phyloP scores from a whole-genome alignment of 2,329 filamentous ascomycete species.

The Pezicula carpinea region DNA sequence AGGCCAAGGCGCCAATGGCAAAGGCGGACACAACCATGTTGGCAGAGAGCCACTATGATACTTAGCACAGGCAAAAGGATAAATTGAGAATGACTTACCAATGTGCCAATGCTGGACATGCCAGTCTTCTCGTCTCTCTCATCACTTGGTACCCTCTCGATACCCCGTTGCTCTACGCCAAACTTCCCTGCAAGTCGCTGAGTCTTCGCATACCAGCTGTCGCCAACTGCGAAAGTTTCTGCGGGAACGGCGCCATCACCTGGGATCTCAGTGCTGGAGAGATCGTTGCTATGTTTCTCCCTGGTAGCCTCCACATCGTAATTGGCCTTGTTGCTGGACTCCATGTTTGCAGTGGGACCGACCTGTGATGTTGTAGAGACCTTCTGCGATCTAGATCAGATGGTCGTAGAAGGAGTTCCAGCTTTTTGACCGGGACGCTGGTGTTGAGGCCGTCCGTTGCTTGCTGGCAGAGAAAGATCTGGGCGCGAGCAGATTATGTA shows the following conservation, averaged over 20 bases:
- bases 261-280: constrained; percentile 10
- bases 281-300: constrained; percentile 15
- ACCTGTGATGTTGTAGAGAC: background rate
- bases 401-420: too few species aligned
- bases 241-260: constrained; percentile 42
- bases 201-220: constrained; percentile 50
- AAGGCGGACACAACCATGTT: constrained; percentile 77
- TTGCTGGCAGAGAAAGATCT: too few species aligned
- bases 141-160: constrained; percentile 67
- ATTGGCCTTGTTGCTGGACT: constrained; percentile 8
- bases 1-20: constrained; percentile 66
- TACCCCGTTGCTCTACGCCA: constrained; percentile 69
- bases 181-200: constrained; percentile 61
- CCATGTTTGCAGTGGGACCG: constrained; percentile 1
- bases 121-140: constrained; percentile 59
- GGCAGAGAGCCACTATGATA: constrained; percentile 63
- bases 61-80: background rate
- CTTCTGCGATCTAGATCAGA: background rate
- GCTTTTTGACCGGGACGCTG: too few species aligned
- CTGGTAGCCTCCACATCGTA: constrained; percentile 22
- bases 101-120: constrained; percentile 63
- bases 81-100: constrained; percentile 47
- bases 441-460: too few species aligned
- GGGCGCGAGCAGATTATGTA: too few species aligned
- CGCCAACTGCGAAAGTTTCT: constrained; percentile 53